Evolutionary conservation across 768 basidiomycete genomes (phyloP).

Genomic region (Boletus patriciae): DNA sequence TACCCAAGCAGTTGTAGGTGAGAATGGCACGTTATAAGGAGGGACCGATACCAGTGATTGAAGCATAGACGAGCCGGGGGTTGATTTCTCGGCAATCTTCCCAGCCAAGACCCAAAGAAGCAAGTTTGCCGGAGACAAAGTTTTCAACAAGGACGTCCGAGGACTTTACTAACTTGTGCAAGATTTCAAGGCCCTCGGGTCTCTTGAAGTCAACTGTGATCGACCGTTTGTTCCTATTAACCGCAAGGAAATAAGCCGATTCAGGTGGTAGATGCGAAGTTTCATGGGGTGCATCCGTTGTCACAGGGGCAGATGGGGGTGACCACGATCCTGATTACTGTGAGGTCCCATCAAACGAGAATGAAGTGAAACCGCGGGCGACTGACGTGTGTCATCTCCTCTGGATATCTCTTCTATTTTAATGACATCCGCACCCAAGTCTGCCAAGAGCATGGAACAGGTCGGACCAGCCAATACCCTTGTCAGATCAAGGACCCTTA

Average conservation of each 20-base stretch:
- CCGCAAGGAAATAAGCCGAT: slow-evolving; percentile 88
- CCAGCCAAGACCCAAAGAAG: slow-evolving; percentile 81
- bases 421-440: slow-evolving; percentile 90
- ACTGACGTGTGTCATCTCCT: slow-evolving; percentile 88
- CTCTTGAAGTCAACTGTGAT: slow-evolving; percentile 88
- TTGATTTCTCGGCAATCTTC: slow-evolving; percentile 79
- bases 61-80: slow-evolving; percentile 79
- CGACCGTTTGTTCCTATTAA: slow-evolving; percentile 87
- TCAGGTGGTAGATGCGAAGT: slow-evolving; percentile 77
- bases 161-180: slow-evolving; percentile 65
- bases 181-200: slow-evolving; percentile 70
- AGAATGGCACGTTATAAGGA: not conserved
- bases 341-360: slow-evolving; percentile 13
- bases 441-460: slow-evolving; percentile 91
- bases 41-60: slow-evolving; percentile 68
- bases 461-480: slow-evolving; percentile 91
- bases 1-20: slow-evolving; percentile 23
- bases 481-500: slow-evolving; percentile 86
- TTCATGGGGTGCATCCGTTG: slow-evolving; percentile 48
- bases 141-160: slow-evolving; percentile 92
- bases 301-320: slow-evolving; percentile 57
- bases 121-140: slow-evolving; percentile 82
- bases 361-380: slow-evolving; percentile 6
- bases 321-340: slow-evolving; percentile 56
- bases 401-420: slow-evolving; percentile 80